Base-by-base conservation (phyloP, 2,329 filamentous ascomycete genomes). In the Aspergillus novofumigatus region DNA sequence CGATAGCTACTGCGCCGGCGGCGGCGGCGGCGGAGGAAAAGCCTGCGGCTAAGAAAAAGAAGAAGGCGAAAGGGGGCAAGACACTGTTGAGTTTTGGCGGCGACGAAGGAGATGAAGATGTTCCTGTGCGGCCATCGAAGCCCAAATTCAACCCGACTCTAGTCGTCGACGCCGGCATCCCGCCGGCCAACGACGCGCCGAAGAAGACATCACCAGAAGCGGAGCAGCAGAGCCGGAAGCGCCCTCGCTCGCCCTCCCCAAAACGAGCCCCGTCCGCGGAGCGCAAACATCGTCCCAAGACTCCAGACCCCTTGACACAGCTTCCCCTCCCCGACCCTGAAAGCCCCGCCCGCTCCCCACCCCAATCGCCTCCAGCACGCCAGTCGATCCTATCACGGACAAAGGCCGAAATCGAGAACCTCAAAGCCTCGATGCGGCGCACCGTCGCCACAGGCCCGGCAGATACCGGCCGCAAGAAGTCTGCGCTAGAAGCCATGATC, bases 341-440 rank as follows among this genome's bases (percentile, higher is more conserved):
- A 67, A 73, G 70, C 10, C 76, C 77, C 6, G 57, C 65, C 21
- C 71, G 72, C 28, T 72, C 69, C 10, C 71, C 71, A 28, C 64
- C 62, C 25, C 59, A 62, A 67, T 67, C 70, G 9, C 68, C 69
- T 4, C 62, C 69, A 21, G 62, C 59, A 35, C 72, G 70, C 41
- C 68, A 72, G 21, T 75, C 77, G 7, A 68, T 67, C 26, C 64
- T 75, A 3, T 75, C 72, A 3, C 69, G 72, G n/a, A 77, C 72
- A 20, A 78, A 80, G 54, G 77, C 75, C 17, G 72, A 79, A 58
- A 79, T 79, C 47, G 75, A 72, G 3, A 69, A 70, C 25, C 67
- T 80, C 10, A 79, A 78, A 62, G 72, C 75, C 10, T 80, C 77
- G 1, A 80, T 80, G 78, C 76, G 75, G 50, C 77, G 78, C 21